Conservation (phyloP, 495 filamentous ascomycete genomes). For the Penicillium ucsense region DNA sequence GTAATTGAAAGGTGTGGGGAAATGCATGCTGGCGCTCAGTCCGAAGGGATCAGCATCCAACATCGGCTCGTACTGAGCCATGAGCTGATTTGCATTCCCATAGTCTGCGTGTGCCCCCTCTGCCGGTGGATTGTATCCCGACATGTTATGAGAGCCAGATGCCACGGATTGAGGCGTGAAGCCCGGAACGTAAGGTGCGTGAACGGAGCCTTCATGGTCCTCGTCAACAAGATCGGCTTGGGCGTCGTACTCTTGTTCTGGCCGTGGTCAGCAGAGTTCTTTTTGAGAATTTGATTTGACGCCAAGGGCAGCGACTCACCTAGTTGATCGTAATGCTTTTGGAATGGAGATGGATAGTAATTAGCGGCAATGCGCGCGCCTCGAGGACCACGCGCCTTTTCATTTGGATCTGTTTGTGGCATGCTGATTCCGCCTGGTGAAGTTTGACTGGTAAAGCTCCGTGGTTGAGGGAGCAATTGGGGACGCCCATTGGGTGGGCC, state of each 20-base stretch:
- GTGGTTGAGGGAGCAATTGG: conserved; percentile 36
- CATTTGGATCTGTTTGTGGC: conserved; percentile 28
- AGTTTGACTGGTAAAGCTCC: conserved; percentile 27
- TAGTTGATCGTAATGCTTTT: conserved; percentile 93
- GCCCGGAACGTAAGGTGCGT: conserved; percentile 54
- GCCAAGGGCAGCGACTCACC: conserved; percentile 50
- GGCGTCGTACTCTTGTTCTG: conserved; percentile 99
- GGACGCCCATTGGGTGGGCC: conserved; percentile 43
- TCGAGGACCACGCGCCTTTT: conserved; percentile 26
- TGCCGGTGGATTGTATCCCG: conserved; percentile 30
- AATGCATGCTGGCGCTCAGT: conserved; percentile 86
- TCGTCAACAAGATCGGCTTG: conserved; percentile 93
- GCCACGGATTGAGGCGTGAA: conserved; percentile 40
- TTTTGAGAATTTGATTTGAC: not conserved
- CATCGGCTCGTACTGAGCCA: conserved; percentile 74
- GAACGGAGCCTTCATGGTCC: conserved; percentile 56
- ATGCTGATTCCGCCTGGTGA: conserved; percentile 34
- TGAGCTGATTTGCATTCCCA: conserved; percentile 51
- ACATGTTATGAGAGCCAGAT: conserved; percentile 30
- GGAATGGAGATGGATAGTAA: conserved; percentile 78
- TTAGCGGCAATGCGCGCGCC: conserved; percentile 33
- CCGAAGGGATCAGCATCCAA: conserved; percentile 88
- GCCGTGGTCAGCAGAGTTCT: not conserved
- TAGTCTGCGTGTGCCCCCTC: conserved; percentile 29
- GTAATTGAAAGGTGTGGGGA: conserved; percentile 81